Percentiles rank a stretch among this genome's conserved stretches.
Evolutionary conservation across 192 early-diverging fungal genomes (phyloP).

Genomic region (Coemansia sp.): DNA sequence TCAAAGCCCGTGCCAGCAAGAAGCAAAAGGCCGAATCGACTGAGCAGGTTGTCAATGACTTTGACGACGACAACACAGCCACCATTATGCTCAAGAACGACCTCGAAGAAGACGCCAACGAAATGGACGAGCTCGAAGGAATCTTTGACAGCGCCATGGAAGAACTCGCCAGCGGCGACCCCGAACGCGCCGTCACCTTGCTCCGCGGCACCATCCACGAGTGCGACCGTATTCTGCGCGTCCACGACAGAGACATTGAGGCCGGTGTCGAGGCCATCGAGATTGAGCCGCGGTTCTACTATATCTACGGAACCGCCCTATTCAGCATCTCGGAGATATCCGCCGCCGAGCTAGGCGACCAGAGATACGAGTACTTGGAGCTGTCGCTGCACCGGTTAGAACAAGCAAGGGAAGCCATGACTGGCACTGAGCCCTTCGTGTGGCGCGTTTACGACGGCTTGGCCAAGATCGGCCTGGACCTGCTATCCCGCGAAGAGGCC

Average conservation of each 20-base stretch:
- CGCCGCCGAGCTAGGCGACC: constrained; percentile 16
- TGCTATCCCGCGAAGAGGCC: constrained; percentile 7
- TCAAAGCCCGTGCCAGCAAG: constrained; percentile 48
- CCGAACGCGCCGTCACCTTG: constrained; percentile 43
- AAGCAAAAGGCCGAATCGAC: constrained; percentile 22
- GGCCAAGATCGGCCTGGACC: constrained; percentile 32
- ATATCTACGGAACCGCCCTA: constrained; percentile 58
- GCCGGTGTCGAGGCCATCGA: background rate
- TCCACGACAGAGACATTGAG: constrained; percentile 16
- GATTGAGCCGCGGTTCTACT: constrained; percentile 55
- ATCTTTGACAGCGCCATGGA: constrained; percentile 55
- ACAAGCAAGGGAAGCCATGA: constrained; percentile 28
- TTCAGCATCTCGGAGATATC: constrained; percentile 44
- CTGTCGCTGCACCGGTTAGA: constrained; percentile 31
- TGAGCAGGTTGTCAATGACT: constrained; percentile 28
- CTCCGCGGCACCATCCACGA: constrained; percentile 62
- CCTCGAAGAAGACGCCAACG: constrained; percentile 39
- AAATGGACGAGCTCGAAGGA: constrained; percentile 55
- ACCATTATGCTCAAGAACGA: constrained; percentile 46
- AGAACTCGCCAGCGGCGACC: constrained; percentile 15
- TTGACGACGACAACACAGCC: constrained; percentile 41
- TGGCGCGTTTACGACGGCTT: constrained; percentile 29
- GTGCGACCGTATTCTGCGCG: constrained; percentile 58
- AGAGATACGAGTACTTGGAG: constrained; percentile 29
- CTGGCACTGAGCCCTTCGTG: background rate